A percentile compares a stretch with the other conserved stretches of the same genome.
phyloP scores from a whole-genome alignment of 305 asterid species.

The Nicotiana rustica region DNA sequence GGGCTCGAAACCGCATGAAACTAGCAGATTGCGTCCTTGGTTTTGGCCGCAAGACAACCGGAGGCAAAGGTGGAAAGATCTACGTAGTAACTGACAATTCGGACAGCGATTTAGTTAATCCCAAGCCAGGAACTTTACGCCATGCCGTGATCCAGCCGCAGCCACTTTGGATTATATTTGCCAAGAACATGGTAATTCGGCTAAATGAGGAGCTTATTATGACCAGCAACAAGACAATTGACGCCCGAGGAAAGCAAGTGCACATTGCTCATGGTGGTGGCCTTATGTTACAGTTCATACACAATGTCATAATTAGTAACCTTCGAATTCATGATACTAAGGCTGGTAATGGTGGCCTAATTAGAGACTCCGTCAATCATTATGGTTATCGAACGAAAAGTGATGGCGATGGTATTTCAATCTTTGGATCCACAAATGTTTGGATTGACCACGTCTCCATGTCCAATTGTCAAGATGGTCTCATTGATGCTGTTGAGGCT shows the following conservation, averaged over 20 bases:
- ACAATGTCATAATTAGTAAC: conserved; percentile 64
- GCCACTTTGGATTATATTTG: conserved; percentile 75
- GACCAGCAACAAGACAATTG: conserved; percentile 73
- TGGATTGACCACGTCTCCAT: conserved; percentile 83
- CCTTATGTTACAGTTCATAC: conserved; percentile 57
- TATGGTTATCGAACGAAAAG: conserved; percentile 54
- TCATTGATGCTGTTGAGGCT: conserved; percentile 62
- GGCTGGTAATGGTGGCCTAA: conserved; percentile 54
- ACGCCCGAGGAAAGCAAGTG: conserved; percentile 74
- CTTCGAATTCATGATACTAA: conserved; percentile 58
- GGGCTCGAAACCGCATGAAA: conserved; percentile 50
- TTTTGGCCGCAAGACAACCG: conserved; percentile 59
- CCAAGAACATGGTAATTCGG: conserved; percentile 51
- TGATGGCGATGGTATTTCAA: conserved; percentile 76
- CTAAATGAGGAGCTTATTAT: conserved; percentile 63
- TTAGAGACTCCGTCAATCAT: conserved; percentile 61
- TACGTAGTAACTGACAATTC: conserved; percentile 65
- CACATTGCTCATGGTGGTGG: conserved; percentile 69
- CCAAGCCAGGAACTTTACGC: conserved; percentile 67
- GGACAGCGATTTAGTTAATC: conserved; percentile 58
- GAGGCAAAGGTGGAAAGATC: conserved; percentile 61
- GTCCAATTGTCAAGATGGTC: conserved; percentile 69
- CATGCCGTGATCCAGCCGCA: conserved; percentile 64
- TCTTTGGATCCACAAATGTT: conserved; percentile 63
- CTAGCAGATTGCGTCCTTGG: conserved; percentile 59